Conservation (phyloP, 2,329 filamentous ascomycete genomes). For the Raffaelea arxii region DNA sequence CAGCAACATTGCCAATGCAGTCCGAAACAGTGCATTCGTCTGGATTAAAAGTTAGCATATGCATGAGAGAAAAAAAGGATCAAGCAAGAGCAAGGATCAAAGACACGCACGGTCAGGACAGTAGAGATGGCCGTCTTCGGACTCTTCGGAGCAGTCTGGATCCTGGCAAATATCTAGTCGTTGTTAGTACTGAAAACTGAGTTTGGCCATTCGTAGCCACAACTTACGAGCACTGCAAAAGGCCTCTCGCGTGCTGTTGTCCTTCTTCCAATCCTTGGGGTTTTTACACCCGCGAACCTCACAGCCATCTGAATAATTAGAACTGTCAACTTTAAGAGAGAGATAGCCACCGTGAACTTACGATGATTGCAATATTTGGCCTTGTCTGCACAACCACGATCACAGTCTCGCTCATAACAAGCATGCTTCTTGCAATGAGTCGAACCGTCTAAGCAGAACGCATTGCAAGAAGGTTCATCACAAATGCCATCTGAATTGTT, state of each 20-base stretch:
- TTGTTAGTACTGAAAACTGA: neutral
- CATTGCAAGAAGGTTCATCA: neutral
- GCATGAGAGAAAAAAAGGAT: neutral
- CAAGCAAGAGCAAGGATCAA: neutral
- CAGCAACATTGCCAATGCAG: constrained; percentile 2
- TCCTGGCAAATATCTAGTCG: constrained; percentile 9
- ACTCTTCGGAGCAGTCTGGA: neutral
- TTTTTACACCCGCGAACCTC: neutral
- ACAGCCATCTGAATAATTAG: constrained; percentile 7
- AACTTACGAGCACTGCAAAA: constrained; percentile 9
- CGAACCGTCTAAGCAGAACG: constrained; percentile 2
- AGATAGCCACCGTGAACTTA: neutral
- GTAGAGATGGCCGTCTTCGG: constrained; percentile 2
- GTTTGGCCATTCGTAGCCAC: too few species aligned
- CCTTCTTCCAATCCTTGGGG: constrained; percentile 7
- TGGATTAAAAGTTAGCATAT: neutral
- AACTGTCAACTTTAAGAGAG: neutral
- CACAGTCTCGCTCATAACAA: constrained; percentile 10
- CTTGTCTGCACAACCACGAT: neutral
- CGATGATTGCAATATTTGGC: constrained; percentile 6
- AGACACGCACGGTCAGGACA: constrained; percentile 5
- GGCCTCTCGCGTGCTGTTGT: constrained; percentile 3
- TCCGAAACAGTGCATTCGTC: constrained; percentile 5
- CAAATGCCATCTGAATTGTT: constrained; percentile 6
- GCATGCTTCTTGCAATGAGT: constrained; percentile 9